These are phyloP conservation scores for Ilyonectria robusta DNA, from an alignment of 2,329 filamentous ascomycete species.

Conservation along the genomic window DNA sequence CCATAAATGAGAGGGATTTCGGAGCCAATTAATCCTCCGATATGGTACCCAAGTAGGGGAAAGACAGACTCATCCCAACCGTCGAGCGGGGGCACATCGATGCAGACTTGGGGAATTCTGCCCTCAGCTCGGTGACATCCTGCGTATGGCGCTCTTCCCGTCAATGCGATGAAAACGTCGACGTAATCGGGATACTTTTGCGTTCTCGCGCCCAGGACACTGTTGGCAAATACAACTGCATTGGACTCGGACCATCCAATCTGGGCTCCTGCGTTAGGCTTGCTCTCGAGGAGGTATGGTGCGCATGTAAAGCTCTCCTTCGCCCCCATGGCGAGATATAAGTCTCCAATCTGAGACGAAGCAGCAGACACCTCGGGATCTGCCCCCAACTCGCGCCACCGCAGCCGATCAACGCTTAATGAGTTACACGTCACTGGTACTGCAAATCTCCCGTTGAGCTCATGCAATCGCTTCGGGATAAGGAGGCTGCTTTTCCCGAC, in stretches of 20 bases:
- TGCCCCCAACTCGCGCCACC: conserved; percentile 36
- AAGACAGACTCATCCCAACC: conserved; percentile 37
- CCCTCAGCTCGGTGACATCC: conserved; percentile 32
- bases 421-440: conserved; percentile 39
- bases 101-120: conserved; percentile 23
- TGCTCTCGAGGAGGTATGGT: conserved; percentile 37
- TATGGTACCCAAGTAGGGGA: conserved; percentile 36
- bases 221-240: conserved; percentile 42
- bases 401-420: conserved; percentile 35
- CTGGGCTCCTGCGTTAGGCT: conserved; percentile 29
- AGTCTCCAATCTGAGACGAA: conserved; percentile 26
- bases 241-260: conserved; percentile 42
- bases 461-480: conserved; percentile 33
- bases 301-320: conserved; percentile 36
- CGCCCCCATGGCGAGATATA: conserved; percentile 40
- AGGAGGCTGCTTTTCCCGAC: conserved; percentile 34
- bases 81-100: background rate
- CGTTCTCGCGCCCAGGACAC: conserved; percentile 39
- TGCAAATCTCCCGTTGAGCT: conserved; percentile 33
- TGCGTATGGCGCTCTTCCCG: conserved; percentile 34
- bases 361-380: conserved; percentile 29
- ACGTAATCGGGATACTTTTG: conserved; percentile 40
- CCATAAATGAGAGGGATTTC: conserved; percentile 36
- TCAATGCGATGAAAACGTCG: conserved; percentile 37
- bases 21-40: conserved; percentile 31